Conservation (phyloP, 495 filamentous ascomycete species). For the Penicillium crystallinum region DNA sequence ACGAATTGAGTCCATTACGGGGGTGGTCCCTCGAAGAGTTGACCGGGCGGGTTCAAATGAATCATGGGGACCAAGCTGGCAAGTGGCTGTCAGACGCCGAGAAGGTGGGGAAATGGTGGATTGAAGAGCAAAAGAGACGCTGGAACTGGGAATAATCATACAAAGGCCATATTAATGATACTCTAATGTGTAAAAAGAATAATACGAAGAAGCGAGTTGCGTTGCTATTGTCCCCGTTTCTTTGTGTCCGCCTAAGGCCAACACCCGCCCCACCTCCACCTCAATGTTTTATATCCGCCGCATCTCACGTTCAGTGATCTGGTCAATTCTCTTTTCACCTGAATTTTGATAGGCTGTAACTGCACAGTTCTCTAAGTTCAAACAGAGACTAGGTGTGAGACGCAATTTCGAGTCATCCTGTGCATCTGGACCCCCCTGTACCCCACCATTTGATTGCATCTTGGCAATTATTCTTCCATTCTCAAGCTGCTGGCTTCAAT, state of each 20-base stretch:
- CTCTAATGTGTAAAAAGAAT: not conserved
- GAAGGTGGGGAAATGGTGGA: conserved; percentile 35
- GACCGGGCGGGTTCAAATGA: conserved; percentile 15
- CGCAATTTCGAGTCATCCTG: not conserved
- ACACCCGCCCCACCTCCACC: conserved; percentile 17
- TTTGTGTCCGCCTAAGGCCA: conserved; percentile 17
- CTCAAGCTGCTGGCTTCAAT: not conserved
- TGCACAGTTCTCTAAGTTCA: not conserved
- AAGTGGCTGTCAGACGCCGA: conserved; percentile 36
- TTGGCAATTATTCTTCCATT: not conserved
- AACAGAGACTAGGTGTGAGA: not conserved
- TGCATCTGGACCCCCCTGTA: not conserved
- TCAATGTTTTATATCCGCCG: conserved; percentile 8
- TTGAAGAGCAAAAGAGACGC: conserved; percentile 26
- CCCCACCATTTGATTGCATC: conserved; percentile 2
- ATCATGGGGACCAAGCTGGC: conserved; percentile 32
- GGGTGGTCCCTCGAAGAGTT: conserved; percentile 30
- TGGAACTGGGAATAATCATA: conserved; percentile 22
- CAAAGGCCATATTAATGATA: not conserved
- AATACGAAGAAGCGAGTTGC: conserved; percentile 7
- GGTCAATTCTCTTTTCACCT: not conserved
- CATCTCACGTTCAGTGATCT: not conserved
- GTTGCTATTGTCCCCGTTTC: conserved; percentile 12
- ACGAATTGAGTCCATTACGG: conserved; percentile 27
- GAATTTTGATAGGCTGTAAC: not conserved